phyloP scores from a whole-genome alignment of 306 rosid species.

The Cucumis sativus region Cucumber_9930_V3 NC_026657.2:36881501-36882000 shows the following conservation, averaged over 20 bases:
- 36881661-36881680: neutral
- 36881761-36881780: neutral
- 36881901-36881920: neutral
- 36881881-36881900: conserved; percentile 35
- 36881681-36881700: neutral
- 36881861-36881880: conserved; percentile 95
- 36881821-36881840: conserved; percentile 97
- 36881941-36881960: neutral
- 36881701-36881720: neutral
- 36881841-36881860: conserved; percentile 86
- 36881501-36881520: conserved; percentile 86
- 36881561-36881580: conserved; percentile 89
- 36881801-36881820: conserved; percentile 90
- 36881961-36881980: neutral
- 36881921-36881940: neutral
- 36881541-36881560: conserved; percentile 99
- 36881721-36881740: neutral
- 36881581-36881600: conserved; percentile 97
- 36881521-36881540: conserved; percentile 87
- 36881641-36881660: conserved; percentile 12
- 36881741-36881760: neutral
- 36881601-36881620: conserved; percentile 94
- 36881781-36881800: conserved; percentile 44
- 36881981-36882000: neutral
- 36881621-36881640: conserved; percentile 94